Conservation (phyloP, 305 asterid genomes). For the Fraxinus baroniana region DNA sequence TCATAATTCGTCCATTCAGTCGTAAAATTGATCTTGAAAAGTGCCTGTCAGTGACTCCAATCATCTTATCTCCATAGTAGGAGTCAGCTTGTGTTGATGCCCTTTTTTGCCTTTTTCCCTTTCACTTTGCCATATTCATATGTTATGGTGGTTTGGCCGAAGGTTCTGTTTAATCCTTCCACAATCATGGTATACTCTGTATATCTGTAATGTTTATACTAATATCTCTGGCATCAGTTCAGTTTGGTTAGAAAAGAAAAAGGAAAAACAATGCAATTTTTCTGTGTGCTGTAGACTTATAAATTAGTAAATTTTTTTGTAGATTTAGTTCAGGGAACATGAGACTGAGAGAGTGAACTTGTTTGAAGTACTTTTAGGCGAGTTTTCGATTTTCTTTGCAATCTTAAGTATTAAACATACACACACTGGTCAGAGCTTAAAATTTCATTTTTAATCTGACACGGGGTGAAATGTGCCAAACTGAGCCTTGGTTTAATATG, state of each 20-base stretch:
- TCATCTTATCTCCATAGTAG: not conserved
- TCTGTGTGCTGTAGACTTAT: not conserved
- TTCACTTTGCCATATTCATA: not conserved
- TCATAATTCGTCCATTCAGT: not conserved
- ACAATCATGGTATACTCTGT: not conserved
- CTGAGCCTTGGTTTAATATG: not conserved
- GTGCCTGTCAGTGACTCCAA: not conserved
- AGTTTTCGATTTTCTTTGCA: constrained; percentile 8
- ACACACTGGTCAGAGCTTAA: not conserved
- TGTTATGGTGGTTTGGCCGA: not conserved
- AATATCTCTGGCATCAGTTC: not conserved
- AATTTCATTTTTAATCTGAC: not conserved
- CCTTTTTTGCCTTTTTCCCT: not conserved
- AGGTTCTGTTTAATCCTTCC: not conserved
- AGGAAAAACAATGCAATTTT: not conserved
- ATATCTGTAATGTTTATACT: not conserved
- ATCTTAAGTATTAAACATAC: not conserved
- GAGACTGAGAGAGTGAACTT: not conserved
- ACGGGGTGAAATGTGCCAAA: not conserved
- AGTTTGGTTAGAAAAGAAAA: not conserved
- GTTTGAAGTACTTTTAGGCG: not conserved
- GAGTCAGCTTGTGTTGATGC: not conserved
- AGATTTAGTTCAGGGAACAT: not conserved
- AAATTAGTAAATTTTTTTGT: not conserved
- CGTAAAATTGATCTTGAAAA: not conserved